phyloP scores from a whole-genome alignment of 1,284 basidiomycete species.

The Kwoniella shivajii region DNA sequence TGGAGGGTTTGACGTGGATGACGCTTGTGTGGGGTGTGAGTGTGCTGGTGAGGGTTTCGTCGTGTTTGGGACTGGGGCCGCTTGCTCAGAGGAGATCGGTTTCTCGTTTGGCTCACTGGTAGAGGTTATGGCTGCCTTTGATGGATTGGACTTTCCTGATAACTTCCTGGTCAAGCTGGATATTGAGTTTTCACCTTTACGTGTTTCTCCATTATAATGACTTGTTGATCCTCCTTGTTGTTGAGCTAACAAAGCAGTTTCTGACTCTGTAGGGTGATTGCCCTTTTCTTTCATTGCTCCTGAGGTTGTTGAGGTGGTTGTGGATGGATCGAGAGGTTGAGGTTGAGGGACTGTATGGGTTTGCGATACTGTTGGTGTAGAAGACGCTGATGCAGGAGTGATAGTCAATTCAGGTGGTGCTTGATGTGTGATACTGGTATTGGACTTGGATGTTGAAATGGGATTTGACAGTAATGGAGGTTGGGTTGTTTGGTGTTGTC shows the following conservation, averaged over 20 bases:
- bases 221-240: not conserved
- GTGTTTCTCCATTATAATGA: constrained; percentile 1
- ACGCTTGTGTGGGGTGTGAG: constrained; percentile 4
- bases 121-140: constrained; percentile 6
- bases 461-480: not conserved
- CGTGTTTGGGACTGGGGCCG: not conserved
- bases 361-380: constrained; percentile 6
- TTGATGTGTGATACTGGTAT: too few relatives aligned
- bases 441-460: not conserved
- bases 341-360: constrained; percentile 1
- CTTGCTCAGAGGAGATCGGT: constrained; percentile 3
- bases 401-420: constrained; percentile 12
- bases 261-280: constrained; percentile 13
- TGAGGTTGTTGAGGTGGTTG: not conserved
- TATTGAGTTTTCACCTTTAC: constrained; percentile 6
- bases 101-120: constrained; percentile 6
- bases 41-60: too few relatives aligned
- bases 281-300: constrained; percentile 16
- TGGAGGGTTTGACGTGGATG: constrained; percentile 11
- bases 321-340: not conserved
- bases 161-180: constrained; percentile 10
- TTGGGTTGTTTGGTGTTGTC: too few relatives aligned
- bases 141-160: constrained; percentile 6
- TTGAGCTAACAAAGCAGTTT: constrained; percentile 13
- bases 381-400: constrained; percentile 13